phyloP scores from a whole-genome alignment of 306 rosid species.

The Albizia julibrissin region DNA sequence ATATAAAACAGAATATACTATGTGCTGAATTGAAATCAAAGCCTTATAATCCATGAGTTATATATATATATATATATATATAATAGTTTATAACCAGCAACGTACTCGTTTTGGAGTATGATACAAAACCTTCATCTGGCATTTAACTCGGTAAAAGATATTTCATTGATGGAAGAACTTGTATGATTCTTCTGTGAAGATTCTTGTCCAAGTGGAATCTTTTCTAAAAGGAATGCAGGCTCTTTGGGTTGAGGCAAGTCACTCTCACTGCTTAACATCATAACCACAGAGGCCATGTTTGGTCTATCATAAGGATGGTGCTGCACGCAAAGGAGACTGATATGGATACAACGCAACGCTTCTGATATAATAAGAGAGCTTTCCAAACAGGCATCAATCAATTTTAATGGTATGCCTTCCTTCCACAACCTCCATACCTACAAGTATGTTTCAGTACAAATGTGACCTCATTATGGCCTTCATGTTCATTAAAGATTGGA shows the following conservation, averaged over 20 bases:
- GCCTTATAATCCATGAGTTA: no score
- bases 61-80: no score
- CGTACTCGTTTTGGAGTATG: no score
- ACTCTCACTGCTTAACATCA: slow-evolving; percentile 45
- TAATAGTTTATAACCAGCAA: no score
- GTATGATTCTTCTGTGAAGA: background rate
- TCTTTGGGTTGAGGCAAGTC: slow-evolving; percentile 44
- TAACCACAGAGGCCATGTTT: slow-evolving; percentile 45
- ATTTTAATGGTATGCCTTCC: slow-evolving; percentile 6
- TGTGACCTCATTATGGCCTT: background rate
- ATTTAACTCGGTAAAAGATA: background rate
- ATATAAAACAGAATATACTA: no score
- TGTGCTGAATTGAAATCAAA: no score
- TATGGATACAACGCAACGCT: slow-evolving; percentile 41
- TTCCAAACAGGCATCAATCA: slow-evolving; percentile 25
- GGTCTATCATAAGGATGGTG: slow-evolving; percentile 50
- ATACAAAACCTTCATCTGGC: slow-evolving; percentile 18
- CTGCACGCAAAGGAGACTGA: slow-evolving; percentile 55
- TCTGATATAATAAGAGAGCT: background rate
- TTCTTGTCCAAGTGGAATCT: background rate
- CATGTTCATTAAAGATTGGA: background rate
- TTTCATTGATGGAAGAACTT: slow-evolving; percentile 24
- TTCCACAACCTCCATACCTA: slow-evolving; percentile 33
- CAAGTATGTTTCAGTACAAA: background rate
- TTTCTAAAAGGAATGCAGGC: slow-evolving; percentile 27